Percentiles rank a stretch among this genome's conserved stretches.
Evolutionary conservation across 2,329 filamentous ascomycete genomes (phyloP).

Genomic region (Aspergillus floridensis): DNA sequence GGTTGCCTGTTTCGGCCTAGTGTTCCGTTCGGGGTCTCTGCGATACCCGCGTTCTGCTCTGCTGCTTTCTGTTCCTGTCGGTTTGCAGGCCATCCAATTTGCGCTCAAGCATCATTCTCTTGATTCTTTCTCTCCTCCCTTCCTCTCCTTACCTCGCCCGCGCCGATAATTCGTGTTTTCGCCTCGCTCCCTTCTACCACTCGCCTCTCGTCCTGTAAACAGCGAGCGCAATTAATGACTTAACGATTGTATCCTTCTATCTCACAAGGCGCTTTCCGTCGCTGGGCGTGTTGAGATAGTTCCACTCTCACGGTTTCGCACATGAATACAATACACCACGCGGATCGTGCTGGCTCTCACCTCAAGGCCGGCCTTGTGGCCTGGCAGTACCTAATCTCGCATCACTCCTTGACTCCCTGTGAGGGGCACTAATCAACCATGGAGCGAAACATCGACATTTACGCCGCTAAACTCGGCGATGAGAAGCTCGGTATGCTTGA

Average conservation of each 20-base stretch:
- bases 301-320: slow-evolving; percentile 26
- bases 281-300: slow-evolving; percentile 25
- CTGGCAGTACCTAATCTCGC: slow-evolving; percentile 32
- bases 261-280: slow-evolving; percentile 26
- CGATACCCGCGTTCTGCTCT: slow-evolving; percentile 36
- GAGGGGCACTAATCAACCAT: slow-evolving; percentile 29
- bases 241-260: slow-evolving; percentile 27
- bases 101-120: slow-evolving; percentile 26
- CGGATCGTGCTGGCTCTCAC: slow-evolving; percentile 28
- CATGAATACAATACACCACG: slow-evolving; percentile 26
- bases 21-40: slow-evolving; percentile 39
- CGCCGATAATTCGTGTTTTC: slow-evolving; percentile 9
- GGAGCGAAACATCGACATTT: slow-evolving; percentile 51
- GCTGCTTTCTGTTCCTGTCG: slow-evolving; percentile 28
- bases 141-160: slow-evolving; percentile 3
- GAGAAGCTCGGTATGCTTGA: slow-evolving; percentile 46
- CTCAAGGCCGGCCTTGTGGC: slow-evolving; percentile 38
- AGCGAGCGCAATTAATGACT: slow-evolving; percentile 29
- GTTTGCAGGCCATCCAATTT: slow-evolving; percentile 30
- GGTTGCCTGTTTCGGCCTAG: slow-evolving; percentile 35
- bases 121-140: slow-evolving; percentile 15
- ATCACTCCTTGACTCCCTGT: slow-evolving; percentile 20
- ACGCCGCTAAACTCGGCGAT: slow-evolving; percentile 49
- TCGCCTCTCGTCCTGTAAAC: slow-evolving; percentile 1
- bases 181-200: slow-evolving; percentile 16